Conservation (phyloP, 345 rosid species). For the Lepidium sativum region DNA sequence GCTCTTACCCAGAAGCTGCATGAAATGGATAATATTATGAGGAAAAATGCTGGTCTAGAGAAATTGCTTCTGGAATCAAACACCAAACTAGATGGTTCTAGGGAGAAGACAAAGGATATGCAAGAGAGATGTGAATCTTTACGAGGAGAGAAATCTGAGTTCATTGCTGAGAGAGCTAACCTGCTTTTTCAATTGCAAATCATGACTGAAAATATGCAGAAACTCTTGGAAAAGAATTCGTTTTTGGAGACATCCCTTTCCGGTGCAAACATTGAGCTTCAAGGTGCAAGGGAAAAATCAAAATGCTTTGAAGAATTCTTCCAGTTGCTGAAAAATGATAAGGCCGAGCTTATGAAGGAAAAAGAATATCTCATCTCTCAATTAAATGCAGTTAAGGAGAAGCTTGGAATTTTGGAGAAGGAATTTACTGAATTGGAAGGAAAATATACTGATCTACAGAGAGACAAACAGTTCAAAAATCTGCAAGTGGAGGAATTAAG, state of each 20-base stretch:
- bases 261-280: slow-evolving; percentile 69
- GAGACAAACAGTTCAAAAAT: slow-evolving; percentile 48
- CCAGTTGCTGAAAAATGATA: slow-evolving; percentile 59
- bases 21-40: slow-evolving; percentile 41
- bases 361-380: slow-evolving; percentile 47
- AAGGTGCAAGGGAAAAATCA: slow-evolving; percentile 51
- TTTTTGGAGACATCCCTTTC: slow-evolving; percentile 46
- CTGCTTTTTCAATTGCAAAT: slow-evolving; percentile 71
- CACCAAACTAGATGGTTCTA: slow-evolving; percentile 53
- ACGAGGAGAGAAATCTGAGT: slow-evolving; percentile 59
- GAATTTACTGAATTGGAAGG: slow-evolving; percentile 58
- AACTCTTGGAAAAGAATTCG: slow-evolving; percentile 50
- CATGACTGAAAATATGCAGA: slow-evolving; percentile 69
- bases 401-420: slow-evolving; percentile 55
- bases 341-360: slow-evolving; percentile 44
- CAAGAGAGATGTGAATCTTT: slow-evolving; percentile 57
- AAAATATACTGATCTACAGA: slow-evolving; percentile 56
- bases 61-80: slow-evolving; percentile 62
- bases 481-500: slow-evolving; percentile 59
- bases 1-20: slow-evolving; percentile 44
- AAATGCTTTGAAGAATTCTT: slow-evolving; percentile 68
- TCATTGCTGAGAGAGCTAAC: slow-evolving; percentile 57
- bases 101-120: slow-evolving; percentile 46
- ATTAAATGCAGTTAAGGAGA: slow-evolving; percentile 50
- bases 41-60: slow-evolving; percentile 57